Evolutionary conservation across 495 filamentous ascomycete genomes (phyloP).

Genomic region (Aspergillus coremiiformis): DNA sequence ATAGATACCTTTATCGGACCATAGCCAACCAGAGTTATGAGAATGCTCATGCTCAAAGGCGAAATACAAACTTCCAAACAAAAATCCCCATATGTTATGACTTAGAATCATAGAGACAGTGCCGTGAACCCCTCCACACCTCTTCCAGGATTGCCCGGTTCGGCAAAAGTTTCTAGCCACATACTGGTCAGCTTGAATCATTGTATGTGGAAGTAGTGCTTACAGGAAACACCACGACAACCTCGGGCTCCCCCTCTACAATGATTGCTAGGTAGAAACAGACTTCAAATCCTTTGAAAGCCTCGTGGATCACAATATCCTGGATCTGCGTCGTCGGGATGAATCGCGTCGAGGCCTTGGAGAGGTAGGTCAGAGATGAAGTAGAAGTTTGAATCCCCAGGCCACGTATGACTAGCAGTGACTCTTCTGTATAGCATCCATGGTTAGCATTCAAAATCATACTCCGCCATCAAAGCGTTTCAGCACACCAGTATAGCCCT

Average conservation of each 20-base stretch:
- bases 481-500: constrained; percentile 42
- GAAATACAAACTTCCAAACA: not conserved
- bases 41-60: not conserved
- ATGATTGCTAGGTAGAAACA: constrained; percentile 83
- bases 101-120: constrained; percentile 67
- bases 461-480: not conserved
- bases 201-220: constrained; percentile 10
- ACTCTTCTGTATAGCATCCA: constrained; percentile 54
- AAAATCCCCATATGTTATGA: constrained; percentile 19
- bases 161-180: constrained; percentile 54
- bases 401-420: constrained; percentile 77
- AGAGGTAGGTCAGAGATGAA: constrained; percentile 55
- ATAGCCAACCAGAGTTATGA: not conserved
- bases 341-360: constrained; percentile 66
- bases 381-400: constrained; percentile 87
- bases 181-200: not conserved
- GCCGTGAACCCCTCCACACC: constrained; percentile 75
- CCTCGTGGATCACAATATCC: constrained; percentile 92
- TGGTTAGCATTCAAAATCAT: constrained; percentile 10
- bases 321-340: constrained; percentile 88
- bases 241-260: constrained; percentile 80
- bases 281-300: constrained; percentile 89
- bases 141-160: constrained; percentile 62
- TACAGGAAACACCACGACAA: constrained; percentile 89
- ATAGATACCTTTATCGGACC: constrained; percentile 17